Base-by-base conservation (phyloP, 495 filamentous ascomycete species). In the Penicillium angulare region DNA sequence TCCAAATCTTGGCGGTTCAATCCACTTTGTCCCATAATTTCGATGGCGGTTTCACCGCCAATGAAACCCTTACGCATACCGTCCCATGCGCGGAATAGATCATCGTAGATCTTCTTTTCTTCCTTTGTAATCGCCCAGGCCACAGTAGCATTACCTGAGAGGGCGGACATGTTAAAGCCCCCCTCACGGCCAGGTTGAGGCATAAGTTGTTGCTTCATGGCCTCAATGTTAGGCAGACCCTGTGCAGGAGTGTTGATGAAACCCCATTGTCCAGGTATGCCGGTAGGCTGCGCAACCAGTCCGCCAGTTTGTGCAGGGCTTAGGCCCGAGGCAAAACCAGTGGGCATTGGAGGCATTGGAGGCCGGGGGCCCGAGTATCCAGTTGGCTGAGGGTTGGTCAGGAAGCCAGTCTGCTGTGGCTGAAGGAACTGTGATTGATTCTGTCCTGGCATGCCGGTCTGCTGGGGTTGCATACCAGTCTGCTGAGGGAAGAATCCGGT, bases 91-190 rank as follows among this genome's bases (percentile, higher is more conserved):
- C 87, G 86, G 77, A 99, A 99, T 12, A 97, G 77, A 51, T 91
- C 83, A 72, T 99, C 95, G 54, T 97, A 99, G 45, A 93, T 86
- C 49, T 89, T 92, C 76, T 99, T 99, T 69, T 99, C 95, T 55
- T 95, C 89, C 68, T 99, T 99, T 7, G 95, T 99, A 46, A 99
- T 92, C 20, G 95, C 93, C 93, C 92, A 99, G 3, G 95, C 92
- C 61, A 99, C 91, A 5, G 86, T 89, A 7, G 95, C 95, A 74
- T 95, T 97, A 41, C 95, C 95, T 24, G 87, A 86, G 21, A 99
- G 76, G 7, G 92, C 91, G 48, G 82, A 76, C 12, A 91, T 92
- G n/a, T 86, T 92, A 58, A 89, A 97, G 5, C 89, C 89, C 54
- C 89, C 86, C 68, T 97, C 95, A 5, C 95, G 86, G 22, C 95